phyloP scores from a whole-genome alignment of 371 early-diverging fungal genomes.

The Mortierella sp. region DNA sequence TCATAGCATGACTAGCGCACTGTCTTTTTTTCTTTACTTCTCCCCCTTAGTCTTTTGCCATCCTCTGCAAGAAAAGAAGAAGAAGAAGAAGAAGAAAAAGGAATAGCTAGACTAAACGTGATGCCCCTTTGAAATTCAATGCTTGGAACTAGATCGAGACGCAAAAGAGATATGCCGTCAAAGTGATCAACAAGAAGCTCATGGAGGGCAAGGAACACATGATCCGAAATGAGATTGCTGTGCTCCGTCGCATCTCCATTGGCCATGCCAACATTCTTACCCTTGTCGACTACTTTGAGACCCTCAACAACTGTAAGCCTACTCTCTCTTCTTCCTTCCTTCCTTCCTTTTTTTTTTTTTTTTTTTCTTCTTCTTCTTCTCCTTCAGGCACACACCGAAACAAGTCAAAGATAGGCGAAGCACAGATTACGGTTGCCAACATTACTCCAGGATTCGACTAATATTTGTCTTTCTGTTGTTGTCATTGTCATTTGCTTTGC shows the following conservation, averaged over 20 bases:
- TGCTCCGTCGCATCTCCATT: slow-evolving; percentile 84
- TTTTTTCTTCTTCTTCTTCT: slow-evolving; percentile 6
- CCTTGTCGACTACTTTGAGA: slow-evolving; percentile 92
- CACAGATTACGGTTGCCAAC: neutral
- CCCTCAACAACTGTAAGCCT: slow-evolving; percentile 82
- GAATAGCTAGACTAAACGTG: neutral
- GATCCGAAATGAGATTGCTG: slow-evolving; percentile 91
- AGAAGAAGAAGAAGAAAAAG: neutral
- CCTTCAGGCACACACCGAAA: neutral
- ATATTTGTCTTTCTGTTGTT: no score
- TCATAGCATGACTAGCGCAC: neutral
- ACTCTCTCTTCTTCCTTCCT: neutral
- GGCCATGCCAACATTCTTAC: slow-evolving; percentile 90
- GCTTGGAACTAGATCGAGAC: slow-evolving; percentile 72
- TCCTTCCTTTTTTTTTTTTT: slow-evolving; percentile 7
- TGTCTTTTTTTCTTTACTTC: neutral
- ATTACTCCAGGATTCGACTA: no score
- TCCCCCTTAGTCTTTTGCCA: slow-evolving; percentile 4
- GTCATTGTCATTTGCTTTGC: neutral
- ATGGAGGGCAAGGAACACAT: slow-evolving; percentile 91
- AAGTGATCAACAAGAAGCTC: slow-evolving; percentile 90
- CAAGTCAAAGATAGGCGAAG: no score
- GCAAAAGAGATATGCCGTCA: slow-evolving; percentile 88
- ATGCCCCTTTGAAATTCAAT: neutral
- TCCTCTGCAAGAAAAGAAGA: neutral